A percentile compares a stretch with the other conserved stretches of the same genome.
phyloP scores from a whole-genome alignment of 2,329 filamentous ascomycete genomes.

The Aureobasidium namibiae region DNA sequence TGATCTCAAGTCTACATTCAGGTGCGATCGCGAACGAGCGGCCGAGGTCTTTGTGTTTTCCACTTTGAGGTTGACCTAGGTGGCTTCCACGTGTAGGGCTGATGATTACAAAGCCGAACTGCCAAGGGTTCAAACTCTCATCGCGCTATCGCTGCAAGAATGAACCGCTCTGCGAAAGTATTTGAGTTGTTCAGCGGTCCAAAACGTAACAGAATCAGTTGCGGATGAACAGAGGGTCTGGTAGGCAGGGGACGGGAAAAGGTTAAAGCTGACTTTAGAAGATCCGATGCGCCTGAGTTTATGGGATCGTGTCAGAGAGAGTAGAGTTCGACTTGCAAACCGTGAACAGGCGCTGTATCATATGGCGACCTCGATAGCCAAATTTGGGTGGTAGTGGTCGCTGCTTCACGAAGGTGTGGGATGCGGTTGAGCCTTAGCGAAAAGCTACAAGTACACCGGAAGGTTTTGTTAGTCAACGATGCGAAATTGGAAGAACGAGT shows the following conservation, averaged over 20 bases:
- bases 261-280: background rate
- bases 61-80: background rate
- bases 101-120: background rate
- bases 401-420: background rate
- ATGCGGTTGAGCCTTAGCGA: no score
- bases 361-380: background rate
- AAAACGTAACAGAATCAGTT: background rate
- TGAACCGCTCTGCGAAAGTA: background rate
- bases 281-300: background rate
- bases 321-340: background rate
- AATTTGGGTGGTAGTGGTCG: background rate
- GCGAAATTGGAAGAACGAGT: conserved; percentile 2
- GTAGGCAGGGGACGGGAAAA: background rate
- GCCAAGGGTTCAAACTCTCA: background rate
- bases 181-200: background rate
- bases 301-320: background rate
- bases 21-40: no score
- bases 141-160: background rate
- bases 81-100: background rate
- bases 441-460: background rate
- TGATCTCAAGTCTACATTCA: no score
- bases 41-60: no score
- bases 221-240: background rate
- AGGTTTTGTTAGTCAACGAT: background rate
- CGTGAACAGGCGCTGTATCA: background rate